Conservation (phyloP, 164 flowering plant species). For the Tetracentron sinense region DNA sequence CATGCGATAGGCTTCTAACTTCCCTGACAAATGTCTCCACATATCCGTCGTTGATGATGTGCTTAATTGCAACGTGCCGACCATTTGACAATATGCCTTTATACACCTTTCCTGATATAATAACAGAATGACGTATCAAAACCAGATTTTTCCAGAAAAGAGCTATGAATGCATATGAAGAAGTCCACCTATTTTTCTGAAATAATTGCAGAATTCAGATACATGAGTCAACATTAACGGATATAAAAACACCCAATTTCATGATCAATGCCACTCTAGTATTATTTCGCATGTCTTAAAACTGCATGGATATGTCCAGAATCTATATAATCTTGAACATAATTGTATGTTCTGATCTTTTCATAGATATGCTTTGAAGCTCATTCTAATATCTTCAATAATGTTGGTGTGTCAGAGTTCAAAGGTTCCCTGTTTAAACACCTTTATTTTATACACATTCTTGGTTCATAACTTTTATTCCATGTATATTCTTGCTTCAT, state of each 20-base stretch:
- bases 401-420: not conserved
- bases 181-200: no score
- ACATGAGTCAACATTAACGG: no score
- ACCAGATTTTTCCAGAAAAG: not conserved
- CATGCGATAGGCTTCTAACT: slow-evolving; percentile 60
- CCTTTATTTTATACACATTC: not conserved
- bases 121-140: not conserved
- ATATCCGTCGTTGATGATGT: slow-evolving; percentile 51
- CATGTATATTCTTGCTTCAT: no score
- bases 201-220: no score
- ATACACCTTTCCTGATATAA: slow-evolving; percentile 59
- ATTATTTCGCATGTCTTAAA: no score
- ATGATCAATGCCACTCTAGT: not conserved
- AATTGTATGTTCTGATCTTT: not conserved
- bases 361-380: no score
- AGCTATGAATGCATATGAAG: not conserved
- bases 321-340: not conserved
- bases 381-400: not conserved
- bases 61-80: slow-evolving; percentile 59
- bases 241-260: no score
- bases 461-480: not conserved
- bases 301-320: not conserved
- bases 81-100: slow-evolving; percentile 54
- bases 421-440: not conserved
- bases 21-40: slow-evolving; percentile 65